These are phyloP conservation scores for Termitomyces sp. DNA, from an alignment of 768 basidiomycete species.

Conservation along the genomic window DNA sequence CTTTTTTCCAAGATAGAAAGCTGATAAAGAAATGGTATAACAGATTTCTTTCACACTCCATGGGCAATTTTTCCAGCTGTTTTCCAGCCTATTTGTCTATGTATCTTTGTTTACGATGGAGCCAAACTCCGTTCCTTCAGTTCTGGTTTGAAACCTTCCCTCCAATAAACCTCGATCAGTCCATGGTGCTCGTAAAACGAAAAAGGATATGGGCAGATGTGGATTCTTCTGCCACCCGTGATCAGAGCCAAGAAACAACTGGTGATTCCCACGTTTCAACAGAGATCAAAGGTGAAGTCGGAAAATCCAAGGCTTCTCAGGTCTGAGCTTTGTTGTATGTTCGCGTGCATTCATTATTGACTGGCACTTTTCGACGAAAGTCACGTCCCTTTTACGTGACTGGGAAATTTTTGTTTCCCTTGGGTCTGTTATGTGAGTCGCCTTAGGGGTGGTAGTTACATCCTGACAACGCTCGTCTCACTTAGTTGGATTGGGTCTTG, in stretches of 20 bases:
- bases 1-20: too few species aligned
- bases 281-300: constrained; percentile 12
- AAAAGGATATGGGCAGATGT: constrained; percentile 7
- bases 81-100: background rate
- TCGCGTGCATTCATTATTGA: background rate
- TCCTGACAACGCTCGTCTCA: background rate
- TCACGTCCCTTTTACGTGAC: constrained; percentile 22
- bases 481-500: constrained; percentile 61
- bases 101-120: background rate
- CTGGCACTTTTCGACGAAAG: constrained; percentile 12
- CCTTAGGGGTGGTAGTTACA: background rate
- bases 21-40: too few species aligned
- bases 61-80: too few species aligned
- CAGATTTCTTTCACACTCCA: too few species aligned
- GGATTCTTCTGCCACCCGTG: background rate
- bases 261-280: background rate
- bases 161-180: background rate
- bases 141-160: background rate
- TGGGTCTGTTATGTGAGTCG: constrained; percentile 54
- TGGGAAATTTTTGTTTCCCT: constrained; percentile 62
- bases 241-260: background rate
- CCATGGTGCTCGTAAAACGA: constrained; percentile 10
- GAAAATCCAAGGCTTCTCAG: constrained; percentile 19
- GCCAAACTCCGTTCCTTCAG: background rate
- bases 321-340: background rate